Conservation (phyloP, 2,329 filamentous ascomycete genomes). For the Phialophora verrucosa region DNA sequence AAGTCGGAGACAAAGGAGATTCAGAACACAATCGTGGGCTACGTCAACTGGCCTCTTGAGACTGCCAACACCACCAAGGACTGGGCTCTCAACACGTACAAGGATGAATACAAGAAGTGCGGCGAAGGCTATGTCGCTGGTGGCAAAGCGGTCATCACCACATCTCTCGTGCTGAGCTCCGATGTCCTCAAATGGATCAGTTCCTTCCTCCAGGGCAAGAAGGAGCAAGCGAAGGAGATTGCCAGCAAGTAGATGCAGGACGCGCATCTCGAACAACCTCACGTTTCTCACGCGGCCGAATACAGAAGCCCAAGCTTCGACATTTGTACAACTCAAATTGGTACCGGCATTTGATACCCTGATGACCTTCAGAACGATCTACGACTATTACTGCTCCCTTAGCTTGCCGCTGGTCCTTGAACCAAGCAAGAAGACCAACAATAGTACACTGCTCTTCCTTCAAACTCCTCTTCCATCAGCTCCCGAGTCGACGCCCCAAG, state of each 20-base stretch:
- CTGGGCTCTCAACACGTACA: slow-evolving; percentile 52
- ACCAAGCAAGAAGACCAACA: neutral
- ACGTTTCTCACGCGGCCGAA: neutral
- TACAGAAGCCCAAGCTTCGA: neutral
- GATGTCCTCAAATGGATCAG: slow-evolving; percentile 69
- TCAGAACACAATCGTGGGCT: slow-evolving; percentile 65
- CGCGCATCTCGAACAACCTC: neutral
- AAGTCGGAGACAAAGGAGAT: slow-evolving; percentile 77
- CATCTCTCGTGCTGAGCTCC: slow-evolving; percentile 68
- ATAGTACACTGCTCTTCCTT: neutral
- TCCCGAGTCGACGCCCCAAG: neutral
- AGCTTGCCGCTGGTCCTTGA: neutral
- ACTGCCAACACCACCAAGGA: slow-evolving; percentile 63
- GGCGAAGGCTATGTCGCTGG: slow-evolving; percentile 67
- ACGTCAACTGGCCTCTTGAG: slow-evolving; percentile 67
- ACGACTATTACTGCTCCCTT: neutral
- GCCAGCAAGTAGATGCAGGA: slow-evolving; percentile 27
- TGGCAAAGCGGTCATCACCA: slow-evolving; percentile 72
- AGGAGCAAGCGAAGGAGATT: slow-evolving; percentile 64
- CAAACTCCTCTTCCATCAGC: neutral
- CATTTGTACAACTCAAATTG: slow-evolving; percentile 21
- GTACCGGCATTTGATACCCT: slow-evolving; percentile 26
- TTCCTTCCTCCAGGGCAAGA: slow-evolving; percentile 65
- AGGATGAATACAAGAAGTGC: slow-evolving; percentile 54
- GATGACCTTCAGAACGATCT: neutral